phyloP scores from a whole-genome alignment of 139 green algal genomes.

The Chlorella vulgaris region DNA sequence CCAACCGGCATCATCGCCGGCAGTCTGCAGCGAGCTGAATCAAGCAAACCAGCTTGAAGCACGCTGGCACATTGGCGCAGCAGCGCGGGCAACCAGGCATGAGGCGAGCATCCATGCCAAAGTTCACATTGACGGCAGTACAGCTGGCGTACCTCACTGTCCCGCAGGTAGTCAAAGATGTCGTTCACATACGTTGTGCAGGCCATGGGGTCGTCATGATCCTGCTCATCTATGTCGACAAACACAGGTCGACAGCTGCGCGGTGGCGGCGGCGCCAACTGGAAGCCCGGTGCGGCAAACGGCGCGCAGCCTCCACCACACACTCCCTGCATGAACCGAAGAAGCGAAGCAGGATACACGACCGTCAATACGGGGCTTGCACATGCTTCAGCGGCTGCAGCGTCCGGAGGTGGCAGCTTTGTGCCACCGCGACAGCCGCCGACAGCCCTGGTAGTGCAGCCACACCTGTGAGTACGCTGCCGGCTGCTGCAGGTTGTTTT shows the following conservation, averaged over 20 bases:
- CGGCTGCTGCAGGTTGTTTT: conserved; percentile 1
- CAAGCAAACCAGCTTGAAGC: not conserved
- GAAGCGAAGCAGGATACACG: no score
- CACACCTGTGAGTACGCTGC: conserved; percentile 10
- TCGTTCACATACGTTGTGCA: conserved; percentile 76
- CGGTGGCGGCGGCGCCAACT: not conserved
- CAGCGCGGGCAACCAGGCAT: no score
- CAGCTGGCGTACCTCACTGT: conserved; percentile 36
- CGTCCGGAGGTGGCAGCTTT: no score
- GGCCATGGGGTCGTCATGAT: conserved; percentile 72
- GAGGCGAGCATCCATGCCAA: no score
- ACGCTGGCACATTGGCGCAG: not conserved
- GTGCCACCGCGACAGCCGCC: no score
- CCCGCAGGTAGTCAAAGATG: conserved; percentile 79
- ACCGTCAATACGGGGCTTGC: no score
- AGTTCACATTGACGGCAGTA: no score
- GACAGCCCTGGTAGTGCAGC: not conserved
- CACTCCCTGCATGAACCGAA: not conserved
- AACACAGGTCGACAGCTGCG: not conserved
- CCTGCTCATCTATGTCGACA: conserved; percentile 73
- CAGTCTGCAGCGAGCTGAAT: not conserved
- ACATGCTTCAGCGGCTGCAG: no score
- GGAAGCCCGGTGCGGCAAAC: not conserved
- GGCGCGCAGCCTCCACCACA: not conserved
- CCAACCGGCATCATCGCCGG: not conserved